phyloP scores from a whole-genome alignment of 2,329 filamentous ascomycete species.

The Xylaria sp. region DNA sequence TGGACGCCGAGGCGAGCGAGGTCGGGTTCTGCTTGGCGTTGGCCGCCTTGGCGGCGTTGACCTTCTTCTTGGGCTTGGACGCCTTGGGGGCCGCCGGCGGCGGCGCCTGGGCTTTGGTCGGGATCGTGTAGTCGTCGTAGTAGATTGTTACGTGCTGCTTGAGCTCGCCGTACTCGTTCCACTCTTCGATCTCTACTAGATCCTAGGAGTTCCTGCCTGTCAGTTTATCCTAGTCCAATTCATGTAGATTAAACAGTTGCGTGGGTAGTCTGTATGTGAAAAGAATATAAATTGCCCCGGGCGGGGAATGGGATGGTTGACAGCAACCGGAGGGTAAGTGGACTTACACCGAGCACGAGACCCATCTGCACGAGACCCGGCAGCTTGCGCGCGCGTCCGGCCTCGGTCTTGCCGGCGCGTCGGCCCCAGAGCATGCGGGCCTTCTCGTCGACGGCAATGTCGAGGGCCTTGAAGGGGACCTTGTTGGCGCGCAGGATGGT shows the following conservation, averaged over 20 bases:
- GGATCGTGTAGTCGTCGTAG: conserved; percentile 64
- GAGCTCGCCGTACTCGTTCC: conserved; percentile 98
- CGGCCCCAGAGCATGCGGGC: conserved; percentile 88
- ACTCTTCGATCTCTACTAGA: conserved; percentile 92
- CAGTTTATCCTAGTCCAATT: not conserved
- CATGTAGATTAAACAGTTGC: not conserved
- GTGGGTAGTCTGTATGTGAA: too few species aligned
- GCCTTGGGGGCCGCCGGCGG: conserved; percentile 43
- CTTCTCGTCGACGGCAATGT: conserved; percentile 87
- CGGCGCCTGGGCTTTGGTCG: conserved; percentile 56
- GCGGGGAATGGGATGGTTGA: too few species aligned
- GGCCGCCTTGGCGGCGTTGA: conserved; percentile 33
- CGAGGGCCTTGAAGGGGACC: conserved; percentile 89
- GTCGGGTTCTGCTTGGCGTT: too few species aligned
- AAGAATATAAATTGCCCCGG: too few species aligned
- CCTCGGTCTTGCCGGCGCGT: conserved; percentile 71
- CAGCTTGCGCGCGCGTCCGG: conserved; percentile 71
- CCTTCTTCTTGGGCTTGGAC: conserved; percentile 45
- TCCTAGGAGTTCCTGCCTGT: conserved; percentile 60
- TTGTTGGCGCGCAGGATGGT: conserved; percentile 95
- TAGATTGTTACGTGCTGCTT: conserved; percentile 78
- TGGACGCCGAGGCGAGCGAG: conserved; percentile 19
- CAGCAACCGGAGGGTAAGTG: too few species aligned
- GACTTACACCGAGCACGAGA: conserved; percentile 78
- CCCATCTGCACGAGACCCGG: conserved; percentile 89